Conservation (phyloP, 2,329 filamentous ascomycete species). For the Byssochlamys sp. region DNA sequence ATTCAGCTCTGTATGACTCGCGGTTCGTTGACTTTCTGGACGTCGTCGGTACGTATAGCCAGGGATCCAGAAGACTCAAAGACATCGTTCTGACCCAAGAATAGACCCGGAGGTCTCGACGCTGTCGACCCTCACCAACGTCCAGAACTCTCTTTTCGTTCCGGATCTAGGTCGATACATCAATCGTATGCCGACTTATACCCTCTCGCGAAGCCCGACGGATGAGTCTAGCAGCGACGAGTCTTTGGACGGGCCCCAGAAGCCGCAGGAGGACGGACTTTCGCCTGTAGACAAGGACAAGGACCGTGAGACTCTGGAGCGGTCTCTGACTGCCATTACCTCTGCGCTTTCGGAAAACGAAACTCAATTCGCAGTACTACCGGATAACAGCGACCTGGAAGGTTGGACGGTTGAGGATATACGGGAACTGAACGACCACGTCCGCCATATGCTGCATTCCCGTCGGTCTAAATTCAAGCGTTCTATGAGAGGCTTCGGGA, state of each 20-base stretch:
- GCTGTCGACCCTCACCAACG: constrained; percentile 73
- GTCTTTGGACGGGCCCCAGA: constrained; percentile 18
- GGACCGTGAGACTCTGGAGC: constrained; percentile 5
- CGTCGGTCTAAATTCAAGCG: constrained; percentile 70
- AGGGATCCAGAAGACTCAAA: not conserved
- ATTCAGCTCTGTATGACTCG: constrained; percentile 45
- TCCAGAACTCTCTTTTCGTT: constrained; percentile 81
- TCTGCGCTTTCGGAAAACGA: constrained; percentile 54
- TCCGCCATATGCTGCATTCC: constrained; percentile 79
- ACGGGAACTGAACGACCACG: constrained; percentile 70
- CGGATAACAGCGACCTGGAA: constrained; percentile 60
- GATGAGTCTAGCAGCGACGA: constrained; percentile 20
- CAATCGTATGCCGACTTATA: constrained; percentile 71
- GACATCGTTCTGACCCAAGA: constrained; percentile 15
- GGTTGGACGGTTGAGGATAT: constrained; percentile 69
- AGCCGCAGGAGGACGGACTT: constrained; percentile 15
- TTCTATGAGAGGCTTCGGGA: constrained; percentile 65
- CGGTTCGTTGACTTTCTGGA: constrained; percentile 60
- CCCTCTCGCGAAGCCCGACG: constrained; percentile 48
- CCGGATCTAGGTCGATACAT: constrained; percentile 67
- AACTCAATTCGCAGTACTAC: constrained; percentile 67
- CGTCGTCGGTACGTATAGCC: constrained; percentile 49
- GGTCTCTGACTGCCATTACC: constrained; percentile 49
- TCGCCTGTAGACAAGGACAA: constrained; percentile 7
- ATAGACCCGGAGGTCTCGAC: constrained; percentile 75